Base-by-base conservation (phyloP, 192 early-diverging fungal species). In the Coemansia sp. region DNA sequence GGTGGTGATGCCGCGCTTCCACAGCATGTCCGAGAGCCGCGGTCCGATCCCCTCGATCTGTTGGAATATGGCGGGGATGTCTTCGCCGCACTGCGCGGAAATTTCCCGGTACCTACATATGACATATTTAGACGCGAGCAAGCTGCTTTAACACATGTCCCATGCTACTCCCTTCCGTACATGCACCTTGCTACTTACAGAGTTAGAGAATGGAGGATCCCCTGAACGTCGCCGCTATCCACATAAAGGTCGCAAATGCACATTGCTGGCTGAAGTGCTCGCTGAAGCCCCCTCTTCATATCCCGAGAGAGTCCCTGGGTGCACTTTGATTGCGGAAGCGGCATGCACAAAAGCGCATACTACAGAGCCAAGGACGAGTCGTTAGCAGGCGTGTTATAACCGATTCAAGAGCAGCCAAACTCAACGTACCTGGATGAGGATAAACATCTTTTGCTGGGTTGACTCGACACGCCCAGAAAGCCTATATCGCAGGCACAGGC, bases 31-130 rank as follows among this genome's bases (percentile, higher is more conserved):
- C 0, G 81, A 55, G 9, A 76, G 60, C 10, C 64, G 58, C 3
- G 76, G 78, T 0, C 84, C 84, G 26, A 85, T 61, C 4, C 70
- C 75, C 9, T 78, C 74, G 19, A 85, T 62, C 54, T 85, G 83
- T 50, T 77, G 71, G 16, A 82, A 28, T 17, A 79, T 29, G 4
- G 67, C 55, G 2, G 75, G 50, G 4, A 65, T 55, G 28, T 64
- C 38, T 26, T 80, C 80, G 60, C 69, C 70, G 26, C 67, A 65
- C 38, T 55, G 61, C 7, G 73, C 67, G 14, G 43, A 43, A 11
- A 78, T 54, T 25, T 59, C 77, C 32, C 48, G 76, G 52, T 51
- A 43, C 41, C 56, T 38, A 67, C 27, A 47, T 55, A 74, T 29
- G 5, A 7, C 13, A 16, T 12, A 33, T 27, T 32, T 12, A 31